phyloP scores from a whole-genome alignment of 257 asterid genomes.

The Perilla frutescens region DNA sequence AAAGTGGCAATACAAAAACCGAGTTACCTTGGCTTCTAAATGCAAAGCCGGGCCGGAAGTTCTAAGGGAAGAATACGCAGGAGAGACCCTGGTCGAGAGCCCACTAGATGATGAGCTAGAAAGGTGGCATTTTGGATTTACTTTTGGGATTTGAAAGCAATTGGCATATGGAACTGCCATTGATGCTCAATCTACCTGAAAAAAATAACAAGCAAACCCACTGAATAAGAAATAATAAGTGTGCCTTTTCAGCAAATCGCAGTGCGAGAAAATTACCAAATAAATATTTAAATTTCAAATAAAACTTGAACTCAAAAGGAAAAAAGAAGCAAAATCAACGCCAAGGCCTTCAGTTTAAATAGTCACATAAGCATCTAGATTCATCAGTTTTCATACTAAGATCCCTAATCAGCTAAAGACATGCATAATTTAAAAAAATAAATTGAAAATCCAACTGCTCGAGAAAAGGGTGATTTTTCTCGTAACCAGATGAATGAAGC shows the following conservation, averaged over 20 bases:
- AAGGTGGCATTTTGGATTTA: constrained; percentile 32
- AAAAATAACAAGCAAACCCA: neutral
- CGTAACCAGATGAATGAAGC: neutral
- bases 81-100: constrained; percentile 30
- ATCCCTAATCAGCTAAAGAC: neutral
- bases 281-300: neutral
- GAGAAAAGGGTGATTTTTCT: neutral
- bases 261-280: neutral
- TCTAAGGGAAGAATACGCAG: constrained; percentile 44
- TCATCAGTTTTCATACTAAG: neutral
- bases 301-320: neutral
- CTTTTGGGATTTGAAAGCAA: constrained; percentile 46
- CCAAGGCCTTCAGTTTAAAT: neutral
- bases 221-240: neutral
- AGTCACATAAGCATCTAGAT: neutral
- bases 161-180: constrained; percentile 59
- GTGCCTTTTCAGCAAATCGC: neutral
- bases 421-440: neutral
- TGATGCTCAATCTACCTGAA: constrained; percentile 25
- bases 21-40: constrained; percentile 55
- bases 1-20: neutral
- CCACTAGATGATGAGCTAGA: constrained; percentile 21
- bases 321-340: neutral
- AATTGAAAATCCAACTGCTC: neutral
- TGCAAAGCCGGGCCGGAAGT: constrained; percentile 38